Base-by-base conservation (phyloP, 768 basidiomycete genomes). In the Podaxis rugospora region DNA sequence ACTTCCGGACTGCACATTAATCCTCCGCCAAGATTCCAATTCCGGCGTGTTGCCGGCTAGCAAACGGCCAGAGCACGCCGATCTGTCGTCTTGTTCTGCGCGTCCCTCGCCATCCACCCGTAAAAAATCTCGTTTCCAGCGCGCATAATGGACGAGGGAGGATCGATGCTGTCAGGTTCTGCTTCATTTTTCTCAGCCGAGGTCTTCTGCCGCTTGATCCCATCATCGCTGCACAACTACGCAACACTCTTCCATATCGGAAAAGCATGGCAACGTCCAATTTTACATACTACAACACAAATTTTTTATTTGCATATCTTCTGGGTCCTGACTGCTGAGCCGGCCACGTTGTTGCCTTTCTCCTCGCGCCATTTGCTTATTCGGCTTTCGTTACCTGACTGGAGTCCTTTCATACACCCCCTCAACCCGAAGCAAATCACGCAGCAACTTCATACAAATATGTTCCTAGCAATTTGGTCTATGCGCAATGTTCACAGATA, bases 361-460 rank as follows among this genome's bases (percentile, higher is more conserved):
- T 18, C 42, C 42, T 44, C 18, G 18, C n/a, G n/a, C 16, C 40
- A 42, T 16, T 39, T 16, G 13, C 39, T 40, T 40, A 13, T 40
- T 40, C 39, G 39, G 39, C 39, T 51, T 51, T 28, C 50, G 25
- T 51, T 25, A 39, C 7, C 6, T 54, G 18, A 32, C 21, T 18
- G 32, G 32, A 32, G 32, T 32, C 7, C 7, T 32, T 32, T 32
- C 32, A 32, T 51, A 23, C 54, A 28, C 7, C 27, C 58, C 6
- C 51, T 27, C 37, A 52, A 18, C 49, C 6, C 14, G 27, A 11
- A 49, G 18, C 55, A 23, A 23, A n/a, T 39, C 49, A 60, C 35
- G n/a, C 39, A 23, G 73, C 86, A 13, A 91, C 76, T 71, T 93
- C 91, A 71, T 91, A 90, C 63, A 94, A 75, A 74, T 94, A 95